Base-by-base conservation (phyloP, 306 rosid genomes). In the Quercus gilva region DNA sequence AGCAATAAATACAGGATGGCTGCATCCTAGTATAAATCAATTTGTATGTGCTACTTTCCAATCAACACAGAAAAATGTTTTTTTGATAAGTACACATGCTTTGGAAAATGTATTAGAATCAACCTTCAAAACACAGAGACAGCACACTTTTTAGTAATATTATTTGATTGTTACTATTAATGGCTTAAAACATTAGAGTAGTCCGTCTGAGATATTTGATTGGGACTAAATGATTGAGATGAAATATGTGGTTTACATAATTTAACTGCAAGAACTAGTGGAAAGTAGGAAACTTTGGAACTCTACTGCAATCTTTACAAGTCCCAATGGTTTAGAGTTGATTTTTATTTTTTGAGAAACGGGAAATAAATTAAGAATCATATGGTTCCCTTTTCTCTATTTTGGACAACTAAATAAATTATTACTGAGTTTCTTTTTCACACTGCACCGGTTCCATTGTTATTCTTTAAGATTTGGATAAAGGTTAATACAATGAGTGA, bases 21-120 rank as follows among this genome's bases (percentile, higher is more conserved):
- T 96, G 77, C 99, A 96, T 91, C 99, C 99, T 76, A 25, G 90
- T 25, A 96, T 96, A 81, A 96, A 96, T 81, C 99, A 96, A 90
- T 93, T 96, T 65, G 99, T 96, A 91, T 2, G 99, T 87, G 55
- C 74, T 18, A 55, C 76, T 61, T 72, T 63, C 85, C 55, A 15
- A 53, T 73, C 76, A 26, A 37, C 78, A 45, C 11, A 41, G 45
- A 41, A 41, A 7, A 41, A 8, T 41, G 11, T 8, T 41, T 41
- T 41, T 41, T 41, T 41, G 45, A 7, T 41, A 41, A 41, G 11
- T 8, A 41, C 45, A 41, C 56, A 33, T 72, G 52, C 64, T 56
- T 84, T 45, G 19, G 53, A 67, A 79, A 15, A 43, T 56, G 20
- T 52, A 37, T 43, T 55, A n/a, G 65, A 52, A 35, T 79, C 76